phyloP scores from a whole-genome alignment of 495 filamentous ascomycete species.

The Alectoria sarmentosa region DNA sequence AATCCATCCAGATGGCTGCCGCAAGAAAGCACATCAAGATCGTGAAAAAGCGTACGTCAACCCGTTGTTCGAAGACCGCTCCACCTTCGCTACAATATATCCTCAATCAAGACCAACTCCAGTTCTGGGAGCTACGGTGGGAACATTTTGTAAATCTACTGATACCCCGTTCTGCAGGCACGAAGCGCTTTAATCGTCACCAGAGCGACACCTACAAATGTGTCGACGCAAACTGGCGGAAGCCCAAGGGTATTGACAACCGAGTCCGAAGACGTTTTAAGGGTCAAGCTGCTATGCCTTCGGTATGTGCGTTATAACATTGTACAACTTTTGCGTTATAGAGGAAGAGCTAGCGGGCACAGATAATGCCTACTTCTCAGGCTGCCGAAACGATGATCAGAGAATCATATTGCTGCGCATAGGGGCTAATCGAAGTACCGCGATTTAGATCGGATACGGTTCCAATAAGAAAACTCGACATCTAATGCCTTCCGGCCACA shows the following conservation, averaged over 20 bases:
- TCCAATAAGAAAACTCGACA: constrained; percentile 98
- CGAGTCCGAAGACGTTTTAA: constrained; percentile 86
- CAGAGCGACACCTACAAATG: constrained; percentile 95
- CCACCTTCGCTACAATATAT: background rate
- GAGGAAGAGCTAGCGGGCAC: background rate
- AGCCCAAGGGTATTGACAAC: constrained; percentile 99
- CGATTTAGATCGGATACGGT: constrained; percentile 83
- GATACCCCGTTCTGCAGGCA: constrained; percentile 47
- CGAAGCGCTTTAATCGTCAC: constrained; percentile 87
- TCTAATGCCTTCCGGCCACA: constrained; percentile 98
- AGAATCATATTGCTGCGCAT: background rate
- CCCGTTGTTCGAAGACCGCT: background rate
- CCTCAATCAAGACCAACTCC: background rate
- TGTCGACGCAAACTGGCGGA: constrained; percentile 82
- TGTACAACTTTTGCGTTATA: background rate
- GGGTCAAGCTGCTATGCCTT: constrained; percentile 93
- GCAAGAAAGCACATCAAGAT: constrained; percentile 98
- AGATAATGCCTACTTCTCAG: background rate
- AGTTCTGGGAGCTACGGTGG: background rate
- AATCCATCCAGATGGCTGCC: constrained; percentile 72
- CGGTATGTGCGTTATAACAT: constrained; percentile 54
- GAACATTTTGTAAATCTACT: background rate
- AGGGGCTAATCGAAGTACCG: constrained; percentile 2
- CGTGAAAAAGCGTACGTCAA: constrained; percentile 95
- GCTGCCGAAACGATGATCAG: background rate